Conservation (phyloP, 139 green algal genomes). For the Closterium sp. region DNA sequence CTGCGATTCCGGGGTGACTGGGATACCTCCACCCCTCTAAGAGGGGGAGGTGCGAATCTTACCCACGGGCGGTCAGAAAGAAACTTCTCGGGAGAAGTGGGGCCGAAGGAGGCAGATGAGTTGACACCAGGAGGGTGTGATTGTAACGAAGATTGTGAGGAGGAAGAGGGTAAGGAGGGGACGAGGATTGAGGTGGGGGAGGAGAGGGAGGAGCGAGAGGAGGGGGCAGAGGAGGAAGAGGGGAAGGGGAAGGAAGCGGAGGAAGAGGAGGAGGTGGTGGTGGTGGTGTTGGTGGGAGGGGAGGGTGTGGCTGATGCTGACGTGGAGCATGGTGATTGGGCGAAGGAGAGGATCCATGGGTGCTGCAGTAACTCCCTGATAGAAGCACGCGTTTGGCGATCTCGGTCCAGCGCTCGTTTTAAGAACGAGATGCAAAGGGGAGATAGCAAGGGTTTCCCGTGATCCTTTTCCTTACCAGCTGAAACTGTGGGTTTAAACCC, state of each 20-base stretch:
- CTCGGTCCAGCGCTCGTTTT: not conserved
- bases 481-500: not conserved
- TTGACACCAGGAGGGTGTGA: not conserved
- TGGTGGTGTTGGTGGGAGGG: not conserved
- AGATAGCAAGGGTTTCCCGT: constrained; percentile 8
- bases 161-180: not conserved
- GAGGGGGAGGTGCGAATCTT: not conserved
- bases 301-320: not conserved
- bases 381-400: not conserved
- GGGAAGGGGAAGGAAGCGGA: not conserved
- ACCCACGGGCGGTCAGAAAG: not conserved
- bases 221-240: not conserved
- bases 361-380: not conserved
- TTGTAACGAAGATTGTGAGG: not conserved
- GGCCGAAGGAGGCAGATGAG: not conserved
- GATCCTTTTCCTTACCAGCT: not conserved
- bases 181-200: not conserved
- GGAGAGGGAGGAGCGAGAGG: not conserved
- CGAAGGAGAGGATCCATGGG: not conserved
- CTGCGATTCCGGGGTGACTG: not conserved
- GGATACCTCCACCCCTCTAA: not conserved
- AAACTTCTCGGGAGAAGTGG: not conserved
- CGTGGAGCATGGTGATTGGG: not conserved
- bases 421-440: constrained; percentile 15
- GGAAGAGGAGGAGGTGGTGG: too few species aligned